Conservation (phyloP, 2,329 filamentous ascomycete genomes). For the Ophiostoma sp. region DNA sequence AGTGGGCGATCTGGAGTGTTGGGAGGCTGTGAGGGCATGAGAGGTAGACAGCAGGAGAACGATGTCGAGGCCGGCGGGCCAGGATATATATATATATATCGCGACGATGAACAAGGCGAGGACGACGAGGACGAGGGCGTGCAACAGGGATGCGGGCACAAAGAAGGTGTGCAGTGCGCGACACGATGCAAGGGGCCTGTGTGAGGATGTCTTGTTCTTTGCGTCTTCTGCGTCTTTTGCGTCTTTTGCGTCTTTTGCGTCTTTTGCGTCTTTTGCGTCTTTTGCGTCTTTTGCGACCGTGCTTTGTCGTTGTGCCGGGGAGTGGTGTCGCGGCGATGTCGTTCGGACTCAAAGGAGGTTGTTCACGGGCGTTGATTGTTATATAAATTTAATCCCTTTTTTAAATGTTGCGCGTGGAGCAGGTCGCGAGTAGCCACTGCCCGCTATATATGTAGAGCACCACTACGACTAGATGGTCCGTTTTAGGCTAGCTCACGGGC, state of each 20-base stretch:
- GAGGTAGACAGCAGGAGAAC: not conserved
- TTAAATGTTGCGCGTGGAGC: not conserved
- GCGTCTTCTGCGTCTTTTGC: not conserved
- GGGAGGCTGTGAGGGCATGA: not conserved
- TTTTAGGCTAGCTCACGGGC: not conserved
- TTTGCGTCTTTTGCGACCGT: not conserved
- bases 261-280: not conserved
- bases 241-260: not conserved
- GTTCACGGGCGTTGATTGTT: not conserved
- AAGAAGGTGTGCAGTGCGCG: not conserved
- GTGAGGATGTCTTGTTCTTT: not conserved
- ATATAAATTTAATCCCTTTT: not conserved
- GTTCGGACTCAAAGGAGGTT: not conserved
- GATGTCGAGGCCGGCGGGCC: not conserved
- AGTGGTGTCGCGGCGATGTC: not conserved
- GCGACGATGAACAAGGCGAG: not conserved
- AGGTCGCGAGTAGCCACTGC: not conserved
- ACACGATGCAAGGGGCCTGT: conserved; percentile 1
- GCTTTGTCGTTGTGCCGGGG: not conserved
- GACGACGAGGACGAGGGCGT: not conserved
- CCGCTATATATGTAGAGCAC: no score
- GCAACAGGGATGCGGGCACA: not conserved
- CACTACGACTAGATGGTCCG: not conserved
- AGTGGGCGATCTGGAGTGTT: not conserved
- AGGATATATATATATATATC: not conserved